A percentile compares a stretch with the other conserved stretches of the same genome.
phyloP scores from a whole-genome alignment of 1,139 yeast species.

The Pichia sp. region DNA sequence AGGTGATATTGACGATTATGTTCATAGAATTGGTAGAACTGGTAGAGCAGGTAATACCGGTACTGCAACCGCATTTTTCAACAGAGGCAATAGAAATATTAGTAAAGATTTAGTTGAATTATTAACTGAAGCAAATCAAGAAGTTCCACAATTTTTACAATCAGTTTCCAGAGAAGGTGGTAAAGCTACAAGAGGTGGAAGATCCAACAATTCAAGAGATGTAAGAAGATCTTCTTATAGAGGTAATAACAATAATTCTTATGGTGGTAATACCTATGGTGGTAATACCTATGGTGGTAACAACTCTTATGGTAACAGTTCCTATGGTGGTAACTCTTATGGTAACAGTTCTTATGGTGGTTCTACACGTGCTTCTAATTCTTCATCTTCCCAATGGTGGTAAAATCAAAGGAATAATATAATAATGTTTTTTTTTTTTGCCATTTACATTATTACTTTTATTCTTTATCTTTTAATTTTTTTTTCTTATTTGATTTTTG shows the following conservation, averaged over 20 bases:
- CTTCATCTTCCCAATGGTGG: slow-evolving; percentile 24
- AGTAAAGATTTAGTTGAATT: slow-evolving; percentile 85
- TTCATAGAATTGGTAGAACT: slow-evolving; percentile 99
- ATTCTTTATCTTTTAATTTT: not conserved
- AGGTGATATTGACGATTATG: slow-evolving; percentile 95
- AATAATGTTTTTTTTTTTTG: not conserved
- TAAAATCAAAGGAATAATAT: slow-evolving; percentile 5
- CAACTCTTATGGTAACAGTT: slow-evolving; percentile 19
- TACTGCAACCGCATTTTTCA: slow-evolving; percentile 96
- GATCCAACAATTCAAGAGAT: slow-evolving; percentile 33
- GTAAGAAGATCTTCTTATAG: slow-evolving; percentile 30
- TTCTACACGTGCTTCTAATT: slow-evolving; percentile 15
- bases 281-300: slow-evolving; percentile 17
- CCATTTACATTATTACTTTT: not conserved
- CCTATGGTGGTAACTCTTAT: slow-evolving; percentile 17
- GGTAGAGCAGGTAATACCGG: slow-evolving; percentile 99
- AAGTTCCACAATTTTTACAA: slow-evolving; percentile 82
- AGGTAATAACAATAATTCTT: slow-evolving; percentile 1
- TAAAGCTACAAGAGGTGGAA: slow-evolving; percentile 52
- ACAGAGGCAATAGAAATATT: slow-evolving; percentile 88
- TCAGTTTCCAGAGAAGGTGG: slow-evolving; percentile 77
- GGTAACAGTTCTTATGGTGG: slow-evolving; percentile 21
- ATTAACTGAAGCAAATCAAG: slow-evolving; percentile 94
- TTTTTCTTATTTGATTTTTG: slow-evolving; percentile 2
- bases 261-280: slow-evolving; percentile 16